A percentile compares a stretch with the other conserved stretches of the same genome.
Conservation (phyloP, 306 rosid species). For the Quercus variabilis region DNA sequence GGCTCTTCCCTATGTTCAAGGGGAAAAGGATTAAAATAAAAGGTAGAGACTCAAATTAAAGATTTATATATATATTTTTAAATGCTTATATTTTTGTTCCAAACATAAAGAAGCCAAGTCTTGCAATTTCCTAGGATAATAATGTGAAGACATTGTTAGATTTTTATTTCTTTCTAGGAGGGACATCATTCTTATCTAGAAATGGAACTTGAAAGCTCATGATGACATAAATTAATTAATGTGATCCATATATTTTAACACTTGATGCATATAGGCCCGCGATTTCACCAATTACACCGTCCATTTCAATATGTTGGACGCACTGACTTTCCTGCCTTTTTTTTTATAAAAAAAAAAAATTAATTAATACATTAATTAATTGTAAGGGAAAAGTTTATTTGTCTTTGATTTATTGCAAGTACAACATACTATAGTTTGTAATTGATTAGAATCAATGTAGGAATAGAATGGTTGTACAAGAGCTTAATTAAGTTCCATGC, state of each 20-base stretch:
- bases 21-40: too few relatives aligned
- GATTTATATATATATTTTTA: not conserved
- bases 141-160: conserved; percentile 8
- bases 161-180: conserved; percentile 4
- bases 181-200: conserved; percentile 13
- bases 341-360: too few relatives aligned
- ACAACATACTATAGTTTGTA: not conserved
- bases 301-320: conserved; percentile 34
- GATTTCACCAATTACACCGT: conserved; percentile 26
- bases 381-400: not conserved
- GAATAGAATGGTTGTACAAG: too few relatives aligned
- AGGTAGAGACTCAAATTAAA: not conserved
- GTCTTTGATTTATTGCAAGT: not conserved
- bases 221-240: not conserved
- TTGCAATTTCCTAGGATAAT: conserved; percentile 24
- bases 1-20: too few relatives aligned
- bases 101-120: conserved; percentile 25
- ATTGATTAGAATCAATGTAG: not conserved
- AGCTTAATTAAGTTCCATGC: not conserved
- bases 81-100: not conserved
- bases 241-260: conserved; percentile 6
- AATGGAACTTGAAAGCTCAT: conserved; percentile 30
- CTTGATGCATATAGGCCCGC: conserved; percentile 31
- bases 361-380: not conserved
- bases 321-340: not conserved